Evolutionary conservation across 495 filamentous ascomycete genomes (phyloP), one percentile per base, ranked within the genome.

Genomic region (Penicillium daleae): DNA sequence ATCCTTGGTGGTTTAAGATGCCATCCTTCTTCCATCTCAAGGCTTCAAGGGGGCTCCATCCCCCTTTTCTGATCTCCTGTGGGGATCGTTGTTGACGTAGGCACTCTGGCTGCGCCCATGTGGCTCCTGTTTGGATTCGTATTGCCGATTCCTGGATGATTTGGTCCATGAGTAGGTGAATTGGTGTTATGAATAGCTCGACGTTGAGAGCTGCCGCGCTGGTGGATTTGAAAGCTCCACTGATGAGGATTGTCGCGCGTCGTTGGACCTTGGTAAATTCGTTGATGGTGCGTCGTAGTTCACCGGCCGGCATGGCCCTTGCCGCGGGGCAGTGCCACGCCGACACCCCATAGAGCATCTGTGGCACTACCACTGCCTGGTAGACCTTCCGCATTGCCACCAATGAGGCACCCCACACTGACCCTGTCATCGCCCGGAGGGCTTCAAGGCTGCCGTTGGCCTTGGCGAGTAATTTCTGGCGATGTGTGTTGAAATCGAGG

Each of bases 281-380:
- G 10, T 37, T 37, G 6, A 35, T 15, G 9, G 12, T 37, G 33
- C 33, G 33, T 37, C 12, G 9, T 15, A 37, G 9, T 4, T 37
- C 33, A 12, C 33, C 9, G 9, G 33, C 33, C 10, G 33, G 5
- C 12, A 37, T 13, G 1, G 33, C 9, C 4, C 33, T 37, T 15
- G 33, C 33, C 4, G 12, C 12, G 5, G 57, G 64, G n/a, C 42
- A 37, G 10, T 54, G 65, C 64, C 49, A 69, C 2, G 48, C 66
- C 1, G 65, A 48, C 2, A 63, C 33, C 0, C 67, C 62, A 17
- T 62, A 72, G 0, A 72, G 57, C 22, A 72, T 56, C 46, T 69
- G 66, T 0, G 67, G 65, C 8, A 72, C 42, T 0, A 72, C 59
- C 12, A 72, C 63, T 13, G 56, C 69, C 21, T 64, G 59, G 46